Conservation (phyloP, 306 rosid species). For the Luffa aegyptiaca region DNA sequence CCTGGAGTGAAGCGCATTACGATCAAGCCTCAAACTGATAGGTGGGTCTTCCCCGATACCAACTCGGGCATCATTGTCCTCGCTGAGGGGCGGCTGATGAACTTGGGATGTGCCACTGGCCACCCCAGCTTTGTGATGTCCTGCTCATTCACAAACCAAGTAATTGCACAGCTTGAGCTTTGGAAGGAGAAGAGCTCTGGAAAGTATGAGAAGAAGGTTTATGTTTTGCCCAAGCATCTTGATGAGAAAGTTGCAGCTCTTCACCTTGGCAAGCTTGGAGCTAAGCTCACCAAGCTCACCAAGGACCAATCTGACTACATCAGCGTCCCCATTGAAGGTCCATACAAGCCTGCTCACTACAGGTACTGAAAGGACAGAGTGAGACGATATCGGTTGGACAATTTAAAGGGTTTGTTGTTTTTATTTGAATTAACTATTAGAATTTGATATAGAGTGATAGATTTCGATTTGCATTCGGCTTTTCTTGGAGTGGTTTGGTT, state of each 20-base stretch:
- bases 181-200: constrained; percentile 78
- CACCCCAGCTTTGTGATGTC: constrained; percentile 99
- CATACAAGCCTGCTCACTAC: constrained; percentile 86
- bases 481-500: constrained; percentile 12
- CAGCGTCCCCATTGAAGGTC: constrained; percentile 83
- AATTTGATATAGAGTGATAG: constrained; percentile 14
- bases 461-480: constrained; percentile 15
- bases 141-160: constrained; percentile 96
- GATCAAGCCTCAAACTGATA: constrained; percentile 91
- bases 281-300: constrained; percentile 69
- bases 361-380: constrained; percentile 50
- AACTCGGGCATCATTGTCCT: constrained; percentile 53
- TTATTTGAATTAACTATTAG: not conserved
- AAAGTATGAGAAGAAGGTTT: constrained; percentile 85
- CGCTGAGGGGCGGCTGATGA: constrained; percentile 97
- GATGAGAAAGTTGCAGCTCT: constrained; percentile 98
- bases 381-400: not conserved
- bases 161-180: constrained; percentile 89
- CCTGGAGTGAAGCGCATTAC: constrained; percentile 82
- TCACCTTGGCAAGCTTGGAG: constrained; percentile 92
- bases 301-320: constrained; percentile 91
- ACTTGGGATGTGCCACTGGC: constrained; percentile 97
- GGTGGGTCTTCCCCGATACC: constrained; percentile 94
- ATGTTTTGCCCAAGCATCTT: constrained; percentile 84
- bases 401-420: constrained; percentile 4